These are phyloP conservation scores for Neoboletus subvelutipes DNA, from an alignment of 768 basidiomycete genomes.

Conservation along the genomic window DNA sequence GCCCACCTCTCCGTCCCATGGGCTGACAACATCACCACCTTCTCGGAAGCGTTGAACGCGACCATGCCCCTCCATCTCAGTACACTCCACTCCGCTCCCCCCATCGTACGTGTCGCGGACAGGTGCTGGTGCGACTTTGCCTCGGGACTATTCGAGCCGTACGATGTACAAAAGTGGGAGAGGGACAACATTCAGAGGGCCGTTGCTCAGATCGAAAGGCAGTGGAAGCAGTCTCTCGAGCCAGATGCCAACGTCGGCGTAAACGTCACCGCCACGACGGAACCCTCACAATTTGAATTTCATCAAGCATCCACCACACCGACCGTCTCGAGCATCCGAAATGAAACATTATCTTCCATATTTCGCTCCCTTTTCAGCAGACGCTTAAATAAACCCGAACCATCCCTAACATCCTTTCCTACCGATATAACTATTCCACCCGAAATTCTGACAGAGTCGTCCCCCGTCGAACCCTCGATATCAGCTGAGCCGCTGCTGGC, in stretches of 20 bases:
- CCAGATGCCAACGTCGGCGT: slow-evolving; percentile 16
- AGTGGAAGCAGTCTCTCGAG: slow-evolving; percentile 31
- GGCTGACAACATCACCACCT: slow-evolving; percentile 71
- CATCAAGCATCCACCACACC: slow-evolving; percentile 11
- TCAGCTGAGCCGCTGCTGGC: slow-evolving; percentile 23
- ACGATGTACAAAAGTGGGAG: slow-evolving; percentile 78
- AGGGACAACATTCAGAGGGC: slow-evolving; percentile 54
- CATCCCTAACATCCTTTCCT: not conserved
- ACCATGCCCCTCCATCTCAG: slow-evolving; percentile 42
- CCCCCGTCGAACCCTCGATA: slow-evolving; percentile 11
- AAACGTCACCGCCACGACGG: slow-evolving; percentile 27
- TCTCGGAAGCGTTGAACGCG: slow-evolving; percentile 60
- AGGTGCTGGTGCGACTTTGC: slow-evolving; percentile 88
- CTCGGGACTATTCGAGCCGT: slow-evolving; percentile 69
- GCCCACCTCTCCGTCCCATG: slow-evolving; percentile 63
- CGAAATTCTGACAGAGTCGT: slow-evolving; percentile 4
- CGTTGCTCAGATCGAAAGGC: slow-evolving; percentile 36
- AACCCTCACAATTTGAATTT: slow-evolving; percentile 20
- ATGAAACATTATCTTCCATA: slow-evolving; percentile 22
- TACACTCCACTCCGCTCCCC: slow-evolving; percentile 42
- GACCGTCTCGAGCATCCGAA: slow-evolving; percentile 5
- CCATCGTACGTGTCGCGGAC: slow-evolving; percentile 65
- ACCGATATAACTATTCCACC: not conserved
- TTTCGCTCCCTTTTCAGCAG: slow-evolving; percentile 27
- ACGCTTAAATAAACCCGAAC: slow-evolving; percentile 3